Evolutionary conservation across 148 eudicot genomes (phyloP).

Genomic region (Hydrangea macrophylla): DNA sequence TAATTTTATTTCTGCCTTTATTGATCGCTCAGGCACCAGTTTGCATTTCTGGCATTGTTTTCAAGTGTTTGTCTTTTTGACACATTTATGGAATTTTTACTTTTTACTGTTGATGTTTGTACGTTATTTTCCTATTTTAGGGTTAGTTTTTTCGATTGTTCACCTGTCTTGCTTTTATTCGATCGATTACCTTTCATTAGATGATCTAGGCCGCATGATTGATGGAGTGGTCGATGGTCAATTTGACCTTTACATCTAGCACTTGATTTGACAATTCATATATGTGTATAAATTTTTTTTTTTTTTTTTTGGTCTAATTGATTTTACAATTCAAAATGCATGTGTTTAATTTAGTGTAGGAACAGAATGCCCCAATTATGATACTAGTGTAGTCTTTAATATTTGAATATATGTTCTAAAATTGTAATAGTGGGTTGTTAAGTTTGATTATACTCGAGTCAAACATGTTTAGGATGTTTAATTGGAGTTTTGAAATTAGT

Average conservation of each 20-base stretch:
- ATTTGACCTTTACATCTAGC: not conserved
- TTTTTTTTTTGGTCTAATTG: too few species aligned
- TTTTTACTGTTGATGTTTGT: not conserved
- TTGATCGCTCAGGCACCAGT: constrained; percentile 9
- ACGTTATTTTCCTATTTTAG: not conserved
- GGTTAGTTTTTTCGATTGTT: not conserved
- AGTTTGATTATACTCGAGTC: too few species aligned
- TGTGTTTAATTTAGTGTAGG: too few species aligned
- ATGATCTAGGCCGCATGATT: constrained; percentile 4
- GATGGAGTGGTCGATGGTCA: not conserved
- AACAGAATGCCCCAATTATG: too few species aligned
- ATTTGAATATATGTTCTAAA: too few species aligned
- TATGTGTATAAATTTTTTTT: not conserved
- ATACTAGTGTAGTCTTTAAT: too few species aligned
- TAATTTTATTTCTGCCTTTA: constrained; percentile 13
- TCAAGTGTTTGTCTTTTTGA: not conserved
- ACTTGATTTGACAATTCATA: not conserved
- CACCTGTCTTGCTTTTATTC: not conserved
- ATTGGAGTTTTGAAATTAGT: too few species aligned
- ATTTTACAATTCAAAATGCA: too few species aligned
- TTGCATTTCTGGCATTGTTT: constrained; percentile 8
- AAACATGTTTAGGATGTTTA: too few species aligned
- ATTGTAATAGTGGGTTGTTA: too few species aligned
- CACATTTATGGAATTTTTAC: not conserved
- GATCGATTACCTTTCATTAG: not conserved